phyloP scores from a whole-genome alignment of 805 yeast species.

The Blastobotrys peoriensis region DNA sequence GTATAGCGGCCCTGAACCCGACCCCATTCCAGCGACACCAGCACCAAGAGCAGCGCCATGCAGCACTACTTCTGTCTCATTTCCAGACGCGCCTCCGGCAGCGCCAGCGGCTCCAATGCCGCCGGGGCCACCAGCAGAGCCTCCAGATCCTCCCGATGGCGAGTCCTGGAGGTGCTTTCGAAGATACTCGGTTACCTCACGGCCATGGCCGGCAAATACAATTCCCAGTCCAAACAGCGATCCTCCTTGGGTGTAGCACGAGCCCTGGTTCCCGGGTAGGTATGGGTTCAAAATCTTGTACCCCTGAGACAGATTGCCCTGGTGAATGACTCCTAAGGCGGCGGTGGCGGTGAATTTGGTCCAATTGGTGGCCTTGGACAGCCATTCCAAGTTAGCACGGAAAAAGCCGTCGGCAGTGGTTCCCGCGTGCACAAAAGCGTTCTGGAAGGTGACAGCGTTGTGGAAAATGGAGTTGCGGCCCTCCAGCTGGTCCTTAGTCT shows the following conservation, averaged over 20 bases:
- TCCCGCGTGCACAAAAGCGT: slow-evolving; percentile 93
- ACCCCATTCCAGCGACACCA: slow-evolving; percentile 96
- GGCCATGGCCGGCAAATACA: slow-evolving; percentile 93
- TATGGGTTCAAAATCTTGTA: slow-evolving; percentile 82
- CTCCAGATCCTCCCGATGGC: slow-evolving; percentile 29
- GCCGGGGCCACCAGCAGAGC: slow-evolving; percentile 24
- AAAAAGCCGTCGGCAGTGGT: slow-evolving; percentile 93
- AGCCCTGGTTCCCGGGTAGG: slow-evolving; percentile 71
- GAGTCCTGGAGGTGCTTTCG: slow-evolving; percentile 55
- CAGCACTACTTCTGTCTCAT: slow-evolving; percentile 74
- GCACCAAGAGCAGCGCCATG: slow-evolving; percentile 96
- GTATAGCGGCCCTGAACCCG: slow-evolving; percentile 64
- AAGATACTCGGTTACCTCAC: slow-evolving; percentile 69
- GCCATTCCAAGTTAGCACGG: slow-evolving; percentile 88
- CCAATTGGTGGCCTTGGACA: slow-evolving; percentile 98
- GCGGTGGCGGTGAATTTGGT: slow-evolving; percentile 97
- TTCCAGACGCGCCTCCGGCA: slow-evolving; percentile 28
- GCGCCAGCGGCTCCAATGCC: not conserved
- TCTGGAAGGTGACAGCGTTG: slow-evolving; percentile 90
- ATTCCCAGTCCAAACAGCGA: slow-evolving; percentile 89
- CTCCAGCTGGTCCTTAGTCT: slow-evolving; percentile 74
- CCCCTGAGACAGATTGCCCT: slow-evolving; percentile 90
- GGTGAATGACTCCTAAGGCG: slow-evolving; percentile 94
- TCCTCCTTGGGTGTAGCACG: slow-evolving; percentile 93
- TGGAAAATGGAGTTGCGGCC: slow-evolving; percentile 93